A percentile compares a stretch with the other conserved stretches of the same genome.
These are phyloP conservation scores for Stylosanthes scabra DNA, from an alignment of 331 rosid genomes.

Conservation along the genomic window DNA sequence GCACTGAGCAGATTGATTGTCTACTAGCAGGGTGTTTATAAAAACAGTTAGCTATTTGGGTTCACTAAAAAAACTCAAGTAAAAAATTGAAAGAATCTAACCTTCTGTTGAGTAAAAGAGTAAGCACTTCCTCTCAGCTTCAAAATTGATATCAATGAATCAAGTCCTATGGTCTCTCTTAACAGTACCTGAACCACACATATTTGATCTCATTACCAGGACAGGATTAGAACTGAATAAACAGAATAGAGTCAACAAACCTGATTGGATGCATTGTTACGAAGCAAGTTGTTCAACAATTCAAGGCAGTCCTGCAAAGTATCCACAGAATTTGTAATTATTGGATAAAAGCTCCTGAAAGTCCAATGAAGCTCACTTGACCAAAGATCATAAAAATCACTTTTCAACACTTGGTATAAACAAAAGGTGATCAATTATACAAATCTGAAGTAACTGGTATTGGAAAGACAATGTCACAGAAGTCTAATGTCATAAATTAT, in stretches of 20 bases:
- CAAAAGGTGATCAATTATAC: conserved; percentile 8
- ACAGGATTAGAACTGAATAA: conserved; percentile 29
- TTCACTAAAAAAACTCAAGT: conserved; percentile 40
- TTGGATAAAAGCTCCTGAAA: conserved; percentile 31
- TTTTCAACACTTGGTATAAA: neutral
- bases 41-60: conserved; percentile 55
- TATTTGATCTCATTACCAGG: conserved; percentile 29
- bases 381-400: conserved; percentile 3
- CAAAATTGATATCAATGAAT: conserved; percentile 77
- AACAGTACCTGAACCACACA: conserved; percentile 70
- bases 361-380: conserved; percentile 25
- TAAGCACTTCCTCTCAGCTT: conserved; percentile 77
- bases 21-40: conserved; percentile 84
- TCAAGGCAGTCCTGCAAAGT: conserved; percentile 86
- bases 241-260: conserved; percentile 51
- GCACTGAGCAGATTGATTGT: conserved; percentile 89
- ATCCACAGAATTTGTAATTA: conserved; percentile 40
- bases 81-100: conserved; percentile 56
- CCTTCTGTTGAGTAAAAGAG: conserved; percentile 95
- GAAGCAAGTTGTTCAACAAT: conserved; percentile 85
- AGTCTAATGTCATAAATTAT: neutral
- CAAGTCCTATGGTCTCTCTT: conserved; percentile 91
- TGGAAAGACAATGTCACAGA: neutral
- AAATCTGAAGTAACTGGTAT: conserved; percentile 1
- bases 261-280: conserved; percentile 85